Base-by-base conservation (phyloP, 2,329 filamentous ascomycete genomes). In the Intubia oerlemansii region DNA sequence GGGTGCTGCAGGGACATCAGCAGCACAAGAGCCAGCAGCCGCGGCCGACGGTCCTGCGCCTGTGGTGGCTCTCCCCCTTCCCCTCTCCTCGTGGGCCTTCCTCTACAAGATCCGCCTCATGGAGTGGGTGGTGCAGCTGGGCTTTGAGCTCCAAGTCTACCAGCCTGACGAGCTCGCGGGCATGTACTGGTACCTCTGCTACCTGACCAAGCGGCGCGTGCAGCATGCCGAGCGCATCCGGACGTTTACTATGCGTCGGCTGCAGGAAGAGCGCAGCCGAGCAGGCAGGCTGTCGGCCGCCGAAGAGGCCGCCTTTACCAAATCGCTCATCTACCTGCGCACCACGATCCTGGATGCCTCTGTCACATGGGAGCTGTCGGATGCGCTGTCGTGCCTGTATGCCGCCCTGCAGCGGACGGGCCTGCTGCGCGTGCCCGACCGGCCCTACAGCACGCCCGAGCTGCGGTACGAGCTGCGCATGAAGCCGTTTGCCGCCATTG, bases 111-210 rank as follows among this genome's bases (percentile, higher is more conserved):
- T 93, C n/a, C 67, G 66, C 17, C 68, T 85, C 42, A 80, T 93
- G 62, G 75, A 85, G 44, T 76, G 72, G 57, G 74, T 90, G 25
- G 62, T 93, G 11, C 78, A 93, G 44, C 67, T 93, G 18, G 88
- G 90, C 10, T 95, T 98, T 47, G 88, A 98, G 49, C 70, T 93
- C 10, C 74, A 85, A 24, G 66, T 92, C 8, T 95, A 95, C 48
- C 71, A 85, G 30, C 62, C 70, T 0, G 76, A 91, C 46, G 88
- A 98, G 47, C 59, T 88, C 8, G 65, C 71, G 1, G 71, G 69
- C 15, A 91, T 93, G 77, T 95, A 95, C 48, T 88, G 77, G 70
- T 82, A 92, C 46, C 54, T 92, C 36, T 66, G 78, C 39, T 66
- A 79, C 52, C 53, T 90, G 34, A 57, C 76, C 42, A 64, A 71